Evolutionary conservation across 805 yeast genomes (phyloP), one percentile per base, ranked within the genome.

Genomic region (Lipomyces yamadae): DNA sequence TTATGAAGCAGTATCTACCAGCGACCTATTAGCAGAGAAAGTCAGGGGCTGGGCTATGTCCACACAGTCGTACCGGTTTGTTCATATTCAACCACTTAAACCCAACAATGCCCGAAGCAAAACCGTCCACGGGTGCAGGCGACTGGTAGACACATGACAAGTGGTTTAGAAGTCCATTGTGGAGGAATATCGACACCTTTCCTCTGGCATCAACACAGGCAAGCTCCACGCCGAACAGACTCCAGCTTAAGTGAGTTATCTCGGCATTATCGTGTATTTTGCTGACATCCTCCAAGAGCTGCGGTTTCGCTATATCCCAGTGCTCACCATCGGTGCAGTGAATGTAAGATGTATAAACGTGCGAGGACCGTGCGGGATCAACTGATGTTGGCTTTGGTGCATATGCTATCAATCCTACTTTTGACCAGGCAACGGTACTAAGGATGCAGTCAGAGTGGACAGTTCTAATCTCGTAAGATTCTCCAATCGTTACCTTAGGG

Each of bases 201-300:
- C 97, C 97, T 48, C 81, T 75, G 30, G 82, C 83, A 76, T 93
- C 98, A 56, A 90, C 82, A 2, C 90, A 85, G 1, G 96, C 96
- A 58, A 95, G 81, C 74, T 93, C 97, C 64, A 90, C 86, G 56
- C 94, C 94, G 0, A 88, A 80, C 58, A 87, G 85, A 66, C 95
- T 88, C 92, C 97, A 95, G 52, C 83, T 79, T 4, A 91, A 83
- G 33, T 81, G 69, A n/a, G 48, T 72, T 34, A 67, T 68, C 39
- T 58, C 72, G 54, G 63, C 62, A 58, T 56, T 69, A 59, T 54
- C 68, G 59, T 62, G 73, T 34, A 58, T 63, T 48, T 63, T 62
- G 18, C 69, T 57, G 33, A 74, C 65, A 45, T 69, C 72, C 15
- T 70, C 73, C 42, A 81, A 74, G 35, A 76, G 77, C 33, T 83